Evolutionary conservation across 108 stramenopile genomes (phyloP).

Genomic region (Skeletonema menzelii): DNA sequence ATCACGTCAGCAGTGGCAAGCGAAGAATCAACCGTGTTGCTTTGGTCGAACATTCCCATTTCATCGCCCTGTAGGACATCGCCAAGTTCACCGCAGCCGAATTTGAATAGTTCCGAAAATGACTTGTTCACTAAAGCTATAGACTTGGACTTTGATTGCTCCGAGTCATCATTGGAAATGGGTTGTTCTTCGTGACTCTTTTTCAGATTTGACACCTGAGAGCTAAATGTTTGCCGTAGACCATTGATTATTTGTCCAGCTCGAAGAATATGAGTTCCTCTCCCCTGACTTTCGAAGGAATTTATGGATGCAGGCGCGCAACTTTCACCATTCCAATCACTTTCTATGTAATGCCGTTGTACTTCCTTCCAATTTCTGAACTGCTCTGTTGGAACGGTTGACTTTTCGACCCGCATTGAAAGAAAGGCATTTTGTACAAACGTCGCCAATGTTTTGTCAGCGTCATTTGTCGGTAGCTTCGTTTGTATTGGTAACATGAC

Average conservation of each 20-base stretch:
- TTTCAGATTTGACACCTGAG: neutral
- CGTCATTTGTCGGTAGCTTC: neutral
- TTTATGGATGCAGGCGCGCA: slow-evolving; percentile 11
- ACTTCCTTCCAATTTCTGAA: neutral
- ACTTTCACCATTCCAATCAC: slow-evolving; percentile 3
- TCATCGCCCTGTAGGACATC: neutral
- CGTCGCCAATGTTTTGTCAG: neutral
- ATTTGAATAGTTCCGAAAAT: neutral
- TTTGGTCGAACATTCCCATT: neutral
- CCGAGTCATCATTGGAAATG: neutral
- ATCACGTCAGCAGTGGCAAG: neutral
- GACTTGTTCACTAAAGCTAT: neutral
- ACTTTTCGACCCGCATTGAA: slow-evolving; percentile 5
- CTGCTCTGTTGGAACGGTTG: neutral
- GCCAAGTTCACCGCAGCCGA: neutral
- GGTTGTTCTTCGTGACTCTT: neutral
- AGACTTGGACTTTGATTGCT: neutral
- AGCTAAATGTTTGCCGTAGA: neutral
- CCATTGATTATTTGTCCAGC: neutral
- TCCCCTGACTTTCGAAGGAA: neutral
- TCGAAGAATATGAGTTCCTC: neutral
- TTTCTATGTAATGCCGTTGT: slow-evolving; percentile 3
- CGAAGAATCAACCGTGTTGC: neutral
- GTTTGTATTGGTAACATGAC: neutral
- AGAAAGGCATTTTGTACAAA: slow-evolving; percentile 5